Evolutionary conservation across 306 rosid genomes (phyloP).

Genomic region (Vigna mungo): DNA sequence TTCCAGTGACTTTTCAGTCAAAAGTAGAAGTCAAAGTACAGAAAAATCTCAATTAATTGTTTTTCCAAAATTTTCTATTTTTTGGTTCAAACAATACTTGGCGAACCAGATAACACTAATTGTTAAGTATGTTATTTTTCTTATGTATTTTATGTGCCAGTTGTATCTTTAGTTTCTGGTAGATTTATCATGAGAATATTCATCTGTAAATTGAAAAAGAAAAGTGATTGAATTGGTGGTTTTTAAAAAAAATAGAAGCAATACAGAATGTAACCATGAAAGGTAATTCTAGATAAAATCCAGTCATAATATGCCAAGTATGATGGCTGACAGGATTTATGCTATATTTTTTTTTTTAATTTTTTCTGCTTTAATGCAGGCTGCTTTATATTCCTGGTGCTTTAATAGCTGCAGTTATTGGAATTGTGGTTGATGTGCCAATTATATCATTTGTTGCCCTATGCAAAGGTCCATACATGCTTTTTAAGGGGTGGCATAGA

Average conservation of each 20-base stretch:
- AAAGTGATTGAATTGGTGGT: background rate
- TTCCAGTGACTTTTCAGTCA: background rate
- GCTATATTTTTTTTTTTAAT: slow-evolving; percentile 12
- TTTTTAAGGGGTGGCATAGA: slow-evolving; percentile 91
- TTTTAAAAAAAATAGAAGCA: slow-evolving; percentile 16
- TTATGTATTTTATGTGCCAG: slow-evolving; percentile 10
- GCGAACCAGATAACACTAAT: background rate
- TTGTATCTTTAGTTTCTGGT: background rate
- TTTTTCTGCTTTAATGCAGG: slow-evolving; percentile 55
- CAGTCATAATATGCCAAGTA: background rate
- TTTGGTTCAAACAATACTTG: slow-evolving; percentile 4
- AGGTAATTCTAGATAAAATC: background rate
- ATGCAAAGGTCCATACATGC: slow-evolving; percentile 85
- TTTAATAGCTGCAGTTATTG: slow-evolving; percentile 67
- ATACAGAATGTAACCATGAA: slow-evolving; percentile 9
- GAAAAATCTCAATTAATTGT: slow-evolving; percentile 26
- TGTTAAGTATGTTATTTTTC: slow-evolving; percentile 19
- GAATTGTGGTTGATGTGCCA: slow-evolving; percentile 71
- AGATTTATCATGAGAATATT: slow-evolving; percentile 21
- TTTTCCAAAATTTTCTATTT: background rate
- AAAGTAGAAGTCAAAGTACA: slow-evolving; percentile 12
- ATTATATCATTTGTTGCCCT: slow-evolving; percentile 78
- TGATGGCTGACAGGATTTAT: slow-evolving; percentile 19
- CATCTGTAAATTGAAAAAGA: slow-evolving; percentile 6
- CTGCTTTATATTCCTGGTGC: slow-evolving; percentile 82